Conservation (phyloP, 1,284 basidiomycete species). For the Cryptococcus sp. region DNA sequence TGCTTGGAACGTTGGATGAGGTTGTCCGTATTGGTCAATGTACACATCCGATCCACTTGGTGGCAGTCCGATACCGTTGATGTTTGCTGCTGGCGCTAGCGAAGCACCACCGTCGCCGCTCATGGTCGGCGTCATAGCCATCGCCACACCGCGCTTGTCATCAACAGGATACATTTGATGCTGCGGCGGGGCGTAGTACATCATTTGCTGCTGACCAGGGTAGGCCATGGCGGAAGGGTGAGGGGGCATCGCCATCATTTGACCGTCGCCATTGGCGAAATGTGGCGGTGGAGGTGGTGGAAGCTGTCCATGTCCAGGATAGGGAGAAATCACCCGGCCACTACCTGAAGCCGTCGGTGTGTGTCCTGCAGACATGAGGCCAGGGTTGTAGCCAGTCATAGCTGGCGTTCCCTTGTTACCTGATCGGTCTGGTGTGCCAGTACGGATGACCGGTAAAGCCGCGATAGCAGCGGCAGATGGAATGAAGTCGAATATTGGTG, state of each 20-base stretch:
- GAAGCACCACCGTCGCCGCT: conserved; percentile 13
- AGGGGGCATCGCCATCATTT: conserved; percentile 29
- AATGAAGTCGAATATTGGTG: conserved; percentile 87
- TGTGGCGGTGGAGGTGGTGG: conserved; percentile 38
- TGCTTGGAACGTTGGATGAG: conserved; percentile 28
- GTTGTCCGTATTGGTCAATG: conserved; percentile 48
- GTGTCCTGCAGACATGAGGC: conserved; percentile 13
- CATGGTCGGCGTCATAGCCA: conserved; percentile 19
- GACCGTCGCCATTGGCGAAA: conserved; percentile 26
- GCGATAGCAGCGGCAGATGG: conserved; percentile 57
- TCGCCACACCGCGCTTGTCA: conserved; percentile 10
- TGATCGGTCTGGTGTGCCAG: conserved; percentile 32
- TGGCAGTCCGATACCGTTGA: conserved; percentile 42
- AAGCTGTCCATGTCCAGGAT: conserved; percentile 11
- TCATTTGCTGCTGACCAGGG: conserved; percentile 13
- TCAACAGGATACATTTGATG: background rate
- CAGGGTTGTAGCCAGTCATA: conserved; percentile 20
- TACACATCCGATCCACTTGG: conserved; percentile 39
- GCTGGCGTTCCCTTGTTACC: conserved; percentile 18
- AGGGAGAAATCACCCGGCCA: conserved; percentile 33
- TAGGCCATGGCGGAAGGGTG: conserved; percentile 28
- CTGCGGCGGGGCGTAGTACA: conserved; percentile 15
- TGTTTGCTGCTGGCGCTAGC: conserved; percentile 37
- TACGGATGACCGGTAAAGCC: conserved; percentile 42
- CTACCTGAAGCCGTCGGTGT: background rate